A percentile compares a stretch with the other conserved stretches of the same genome.
phyloP scores from a whole-genome alignment of 495 filamentous ascomycete species.

The Penicillium macrosclerotiorum region DNA sequence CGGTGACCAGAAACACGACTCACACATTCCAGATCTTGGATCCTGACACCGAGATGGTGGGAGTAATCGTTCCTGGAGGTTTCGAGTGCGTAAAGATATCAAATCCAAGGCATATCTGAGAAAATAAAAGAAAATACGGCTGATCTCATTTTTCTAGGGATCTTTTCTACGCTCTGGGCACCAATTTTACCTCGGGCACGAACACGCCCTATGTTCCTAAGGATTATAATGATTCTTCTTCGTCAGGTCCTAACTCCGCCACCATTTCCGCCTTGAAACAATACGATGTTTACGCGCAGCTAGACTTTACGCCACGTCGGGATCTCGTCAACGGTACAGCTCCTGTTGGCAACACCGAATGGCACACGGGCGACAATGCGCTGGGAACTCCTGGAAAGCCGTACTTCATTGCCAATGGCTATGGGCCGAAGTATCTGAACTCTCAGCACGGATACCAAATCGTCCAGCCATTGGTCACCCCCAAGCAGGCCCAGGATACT shows the following conservation, averaged over 20 bases:
- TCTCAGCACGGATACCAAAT: constrained; percentile 38
- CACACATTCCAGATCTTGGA: constrained; percentile 48
- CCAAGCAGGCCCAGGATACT: constrained; percentile 26
- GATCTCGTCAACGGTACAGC: constrained; percentile 39
- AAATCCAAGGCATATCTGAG: too few relatives aligned
- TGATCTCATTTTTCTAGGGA: constrained; percentile 28
- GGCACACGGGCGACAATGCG: constrained; percentile 33
- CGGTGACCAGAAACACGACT: constrained; percentile 38
- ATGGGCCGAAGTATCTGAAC: constrained; percentile 41
- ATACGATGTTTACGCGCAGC: constrained; percentile 41
- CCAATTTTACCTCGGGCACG: constrained; percentile 24
- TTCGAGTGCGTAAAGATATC: constrained; percentile 33
- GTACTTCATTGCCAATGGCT: constrained; percentile 41
- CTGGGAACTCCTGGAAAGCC: constrained; percentile 27
- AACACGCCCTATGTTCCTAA: constrained; percentile 31
- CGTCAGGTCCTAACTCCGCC: constrained; percentile 5
- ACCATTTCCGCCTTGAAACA: constrained; percentile 23
- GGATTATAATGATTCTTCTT: constrained; percentile 7
- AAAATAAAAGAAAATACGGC: too few relatives aligned
- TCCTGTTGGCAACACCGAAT: constrained; percentile 17
- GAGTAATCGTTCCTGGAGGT: constrained; percentile 42
- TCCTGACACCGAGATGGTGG: constrained; percentile 44
- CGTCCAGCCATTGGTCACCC: constrained; percentile 39
- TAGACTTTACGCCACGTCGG: constrained; percentile 31
- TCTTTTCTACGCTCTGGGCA: constrained; percentile 36